Percentiles rank a stretch among this genome's conserved stretches.
These are phyloP conservation scores for Echium plantagineum DNA, from an alignment of 257 asterid genomes.

Conservation along the genomic window DNA sequence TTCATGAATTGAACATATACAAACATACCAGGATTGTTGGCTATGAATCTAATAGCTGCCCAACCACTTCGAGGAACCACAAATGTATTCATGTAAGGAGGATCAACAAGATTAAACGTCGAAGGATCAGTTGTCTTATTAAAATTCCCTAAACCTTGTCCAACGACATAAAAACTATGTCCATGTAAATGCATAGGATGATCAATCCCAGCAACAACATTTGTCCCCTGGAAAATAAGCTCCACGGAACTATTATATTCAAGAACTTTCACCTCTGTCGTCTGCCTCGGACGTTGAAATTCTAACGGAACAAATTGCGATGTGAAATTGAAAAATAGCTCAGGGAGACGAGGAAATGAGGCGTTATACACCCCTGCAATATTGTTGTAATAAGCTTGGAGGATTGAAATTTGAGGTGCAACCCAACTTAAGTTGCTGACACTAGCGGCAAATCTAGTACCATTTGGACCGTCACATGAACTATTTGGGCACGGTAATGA, in stretches of 20 bases:
- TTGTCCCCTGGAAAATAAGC: conserved; percentile 50
- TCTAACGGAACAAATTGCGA: conserved; percentile 9
- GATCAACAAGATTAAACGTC: conserved; percentile 54
- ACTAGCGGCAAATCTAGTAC: conserved; percentile 23
- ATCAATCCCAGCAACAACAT: conserved; percentile 34
- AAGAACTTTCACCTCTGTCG: conserved; percentile 30
- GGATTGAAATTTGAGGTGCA: conserved; percentile 25
- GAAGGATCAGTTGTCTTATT: conserved; percentile 28
- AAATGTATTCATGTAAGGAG: conserved; percentile 43
- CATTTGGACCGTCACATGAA: conserved; percentile 20
- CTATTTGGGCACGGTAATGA: conserved; percentile 17
- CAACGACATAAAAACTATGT: conserved; percentile 56
- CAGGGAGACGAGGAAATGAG: conserved; percentile 35
- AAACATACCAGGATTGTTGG: conserved; percentile 52
- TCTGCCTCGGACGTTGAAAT: conserved; percentile 8
- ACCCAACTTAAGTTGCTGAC: conserved; percentile 36
- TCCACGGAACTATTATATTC: conserved; percentile 41
- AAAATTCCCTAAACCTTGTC: conserved; percentile 48
- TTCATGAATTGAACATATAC: no score
- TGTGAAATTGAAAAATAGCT: conserved; percentile 31
- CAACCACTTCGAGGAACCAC: conserved; percentile 50
- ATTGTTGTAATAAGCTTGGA: conserved; percentile 37
- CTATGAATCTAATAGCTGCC: conserved; percentile 54
- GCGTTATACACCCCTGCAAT: conserved; percentile 25
- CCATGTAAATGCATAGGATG: conserved; percentile 82